Base-by-base conservation (phyloP, 805 yeast genomes). In the Candida adriatica region DNA sequence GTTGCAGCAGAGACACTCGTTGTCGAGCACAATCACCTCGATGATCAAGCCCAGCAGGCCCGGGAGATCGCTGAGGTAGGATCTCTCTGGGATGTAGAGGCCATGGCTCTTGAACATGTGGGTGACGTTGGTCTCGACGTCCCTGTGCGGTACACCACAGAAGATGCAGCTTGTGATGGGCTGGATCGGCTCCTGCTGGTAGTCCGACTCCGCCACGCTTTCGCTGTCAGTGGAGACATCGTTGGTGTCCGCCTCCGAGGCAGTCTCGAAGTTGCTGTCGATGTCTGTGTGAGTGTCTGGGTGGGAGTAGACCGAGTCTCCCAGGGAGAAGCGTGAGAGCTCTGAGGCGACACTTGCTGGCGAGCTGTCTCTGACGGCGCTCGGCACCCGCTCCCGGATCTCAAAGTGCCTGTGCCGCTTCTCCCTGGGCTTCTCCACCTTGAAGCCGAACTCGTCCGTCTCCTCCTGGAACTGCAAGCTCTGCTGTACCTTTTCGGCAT, bases 81-180 rank as follows among this genome's bases (percentile, higher is more conserved):
- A 67, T 39, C 67, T 62, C 55, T 92, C 96, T 1, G 98, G 98
- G 6, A 92, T 69, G 40, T 80, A 92, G 26, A 92, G 65, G 2
- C 97, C 97, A 56, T 83, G 96, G 22, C 56, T 62, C 37, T 66
- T 68, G 49, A 73, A 76, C 94, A 92, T 81, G 55, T 92, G 95
- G 18, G 64, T 66, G 18, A 81, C 68, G 39, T 79, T 79, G 21
- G 61, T 66, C 44, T 77, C 83, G 13, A 75, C 50, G 18, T 71
- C 74, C 10, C 51, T 59, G 39, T 73, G 69, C 31, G 70, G 62
- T 18, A 58, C 46, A 18, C 77, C 79, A 56, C 84, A 76, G 43
- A 62, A 76, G 27, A 75, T 65, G 45, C 84, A 77, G 25, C 63
- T 61, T 0, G 70, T 64, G 16, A 64, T 56, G 6, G 73, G 68